Conservation (phyloP, 768 basidiomycete species). For the Psilocybe tampanensis region DNA sequence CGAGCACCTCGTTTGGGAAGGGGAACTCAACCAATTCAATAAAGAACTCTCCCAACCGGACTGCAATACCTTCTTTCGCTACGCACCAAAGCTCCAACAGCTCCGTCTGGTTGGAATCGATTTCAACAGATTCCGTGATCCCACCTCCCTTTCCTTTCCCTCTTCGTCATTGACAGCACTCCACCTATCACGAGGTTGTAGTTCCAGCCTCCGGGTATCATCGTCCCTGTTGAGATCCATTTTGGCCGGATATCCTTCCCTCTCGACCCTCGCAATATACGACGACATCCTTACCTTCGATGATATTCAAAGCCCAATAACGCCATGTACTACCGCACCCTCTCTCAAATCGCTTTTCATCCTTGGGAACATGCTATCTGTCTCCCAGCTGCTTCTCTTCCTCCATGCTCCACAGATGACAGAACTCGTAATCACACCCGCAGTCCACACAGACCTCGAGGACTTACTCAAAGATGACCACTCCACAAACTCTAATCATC, state of each 20-base stretch:
- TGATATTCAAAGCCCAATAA: too few relatives aligned
- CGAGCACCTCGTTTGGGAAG: constrained; percentile 10
- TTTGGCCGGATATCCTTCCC: background rate
- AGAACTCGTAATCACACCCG: constrained; percentile 15
- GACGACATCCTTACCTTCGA: constrained; percentile 13
- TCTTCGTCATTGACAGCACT: background rate
- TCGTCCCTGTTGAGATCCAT: constrained; percentile 10
- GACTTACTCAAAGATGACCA: background rate
- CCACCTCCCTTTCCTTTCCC: background rate
- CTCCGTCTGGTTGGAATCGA: constrained; percentile 13
- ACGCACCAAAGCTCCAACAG: constrained; percentile 4
- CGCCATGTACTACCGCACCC: constrained; percentile 1
- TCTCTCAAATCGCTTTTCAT: constrained; percentile 13
- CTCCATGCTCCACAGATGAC: constrained; percentile 13
- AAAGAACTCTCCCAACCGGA: background rate
- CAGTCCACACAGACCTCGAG: constrained; percentile 8
- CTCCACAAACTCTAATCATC: background rate
- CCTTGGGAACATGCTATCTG: constrained; percentile 17
- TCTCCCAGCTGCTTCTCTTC: constrained; percentile 18
- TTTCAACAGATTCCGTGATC: background rate
- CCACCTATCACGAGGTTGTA: background rate
- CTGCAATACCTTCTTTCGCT: background rate
- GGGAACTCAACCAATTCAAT: background rate
- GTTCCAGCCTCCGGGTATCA: background rate
- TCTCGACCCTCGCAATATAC: constrained; percentile 14